phyloP scores from a whole-genome alignment of 768 basidiomycete species.

The Coprinellus aureogranulatus region DNA sequence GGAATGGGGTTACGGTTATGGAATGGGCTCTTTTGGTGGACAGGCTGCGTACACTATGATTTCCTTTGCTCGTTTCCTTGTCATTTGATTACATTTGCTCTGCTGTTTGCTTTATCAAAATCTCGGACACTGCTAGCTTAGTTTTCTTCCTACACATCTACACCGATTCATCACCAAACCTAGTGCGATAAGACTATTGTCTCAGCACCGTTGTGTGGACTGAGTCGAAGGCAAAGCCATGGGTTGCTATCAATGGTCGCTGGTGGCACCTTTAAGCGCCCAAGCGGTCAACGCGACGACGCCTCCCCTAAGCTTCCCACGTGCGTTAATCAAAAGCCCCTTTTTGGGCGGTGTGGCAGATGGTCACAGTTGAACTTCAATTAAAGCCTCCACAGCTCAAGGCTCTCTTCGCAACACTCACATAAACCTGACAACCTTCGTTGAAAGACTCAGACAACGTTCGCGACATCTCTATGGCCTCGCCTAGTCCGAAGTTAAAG shows the following conservation, averaged over 20 bases:
- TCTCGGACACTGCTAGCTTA: too few relatives aligned
- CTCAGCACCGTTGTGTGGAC: too few relatives aligned
- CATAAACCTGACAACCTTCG: too few relatives aligned
- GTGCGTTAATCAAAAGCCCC: neutral
- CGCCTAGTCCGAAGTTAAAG: constrained; percentile 2
- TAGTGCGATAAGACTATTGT: too few relatives aligned
- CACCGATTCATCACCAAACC: too few relatives aligned
- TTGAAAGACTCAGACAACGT: neutral
- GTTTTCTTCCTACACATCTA: too few relatives aligned
- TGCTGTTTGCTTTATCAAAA: too few relatives aligned
- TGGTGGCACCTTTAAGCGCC: too few relatives aligned
- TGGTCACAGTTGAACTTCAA: too few relatives aligned
- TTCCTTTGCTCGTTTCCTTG: constrained; percentile 2
- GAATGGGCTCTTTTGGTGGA: constrained; percentile 81
- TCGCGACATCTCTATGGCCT: neutral
- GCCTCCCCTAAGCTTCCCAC: constrained; percentile 8
- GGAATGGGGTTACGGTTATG: constrained; percentile 67
- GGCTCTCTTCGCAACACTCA: neutral
- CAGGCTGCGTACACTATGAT: constrained; percentile 41
- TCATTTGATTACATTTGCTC: neutral
- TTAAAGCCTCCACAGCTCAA: neutral
- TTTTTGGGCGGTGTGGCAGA: neutral
- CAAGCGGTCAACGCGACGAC: constrained; percentile 5
- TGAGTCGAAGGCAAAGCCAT: too few relatives aligned
- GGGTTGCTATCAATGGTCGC: too few relatives aligned